phyloP scores from a whole-genome alignment of 352 stramenopile genomes.

The Phytophthora multivora region DNA sequence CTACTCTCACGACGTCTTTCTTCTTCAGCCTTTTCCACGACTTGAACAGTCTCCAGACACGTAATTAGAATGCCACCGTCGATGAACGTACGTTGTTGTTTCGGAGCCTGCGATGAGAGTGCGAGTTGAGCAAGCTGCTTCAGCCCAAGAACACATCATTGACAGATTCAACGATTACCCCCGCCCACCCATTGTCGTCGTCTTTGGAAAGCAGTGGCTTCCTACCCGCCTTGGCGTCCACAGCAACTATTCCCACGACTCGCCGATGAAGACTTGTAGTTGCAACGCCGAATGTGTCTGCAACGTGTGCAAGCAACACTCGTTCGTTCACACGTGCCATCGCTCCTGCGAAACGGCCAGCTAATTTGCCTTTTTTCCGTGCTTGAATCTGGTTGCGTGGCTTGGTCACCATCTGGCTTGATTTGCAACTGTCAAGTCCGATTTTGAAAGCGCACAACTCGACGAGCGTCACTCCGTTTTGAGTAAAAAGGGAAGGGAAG shows the following conservation, averaged over 20 bases:
- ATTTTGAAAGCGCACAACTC: background rate
- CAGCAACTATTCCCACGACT: background rate
- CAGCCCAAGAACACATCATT: no score
- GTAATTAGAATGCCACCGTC: no score
- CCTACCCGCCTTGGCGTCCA: background rate
- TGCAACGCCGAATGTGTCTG: background rate
- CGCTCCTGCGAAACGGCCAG: background rate
- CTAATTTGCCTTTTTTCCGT: background rate
- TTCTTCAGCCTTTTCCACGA: no score
- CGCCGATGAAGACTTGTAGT: background rate
- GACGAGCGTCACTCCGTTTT: background rate
- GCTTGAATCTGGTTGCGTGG: background rate
- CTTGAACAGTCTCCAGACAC: no score
- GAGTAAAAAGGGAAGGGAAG: background rate
- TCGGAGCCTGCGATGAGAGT: no score
- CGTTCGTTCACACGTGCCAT: background rate
- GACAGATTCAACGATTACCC: no score
- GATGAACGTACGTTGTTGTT: no score
- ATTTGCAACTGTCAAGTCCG: background rate
- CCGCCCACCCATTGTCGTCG: no score
- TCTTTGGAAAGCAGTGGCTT: background rate
- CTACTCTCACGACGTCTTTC: no score
- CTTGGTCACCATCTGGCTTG: background rate
- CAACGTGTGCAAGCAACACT: background rate
- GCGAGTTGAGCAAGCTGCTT: no score